Base-by-base conservation (phyloP, 768 basidiomycete species). In the Amanita exitialis region DNA sequence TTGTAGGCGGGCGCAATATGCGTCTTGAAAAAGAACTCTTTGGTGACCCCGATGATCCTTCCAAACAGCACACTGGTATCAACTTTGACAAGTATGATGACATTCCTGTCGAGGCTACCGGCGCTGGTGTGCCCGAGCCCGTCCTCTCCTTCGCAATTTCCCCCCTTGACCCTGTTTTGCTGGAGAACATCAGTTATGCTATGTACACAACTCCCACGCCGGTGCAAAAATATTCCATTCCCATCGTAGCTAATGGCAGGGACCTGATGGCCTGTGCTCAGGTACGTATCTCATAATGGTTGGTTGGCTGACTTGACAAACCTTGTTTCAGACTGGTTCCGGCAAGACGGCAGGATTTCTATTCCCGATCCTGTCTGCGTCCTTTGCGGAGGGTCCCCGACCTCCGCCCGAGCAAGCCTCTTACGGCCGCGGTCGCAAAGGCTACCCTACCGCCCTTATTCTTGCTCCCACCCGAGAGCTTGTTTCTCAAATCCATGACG, bases 51-150 rank as follows among this genome's bases (percentile, higher is more conserved):
- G 73, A 78, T 42, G 95, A 97, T 66, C 80, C 85, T 20, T 82
- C 81, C 53, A 90, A 89, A 64, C 87, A 96, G 66, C 84, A 91
- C 64, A 95, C 94, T 39, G 96, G 96, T 56, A 97, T 99, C 73
- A 99, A 99, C 73, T 99, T 99, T 64, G 96, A 99, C 73, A 96
- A 96, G 70, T 99, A 98, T 62, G 96, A 96, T 68, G 95, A 98
- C 66, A 99, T 99, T 63, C 96, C 96, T 56, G 94, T 99, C 58
- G 96, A 98, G 71, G 95, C 94, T 32, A 98, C 95, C 44, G 96
- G 96, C 59, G 83, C 84, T 54, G 89, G 86, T 59, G 95, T 98
- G n/a, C 96, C 96, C 54, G 95, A 98, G 37, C 93, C 96, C 41
- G 80, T 97, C 61, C 78, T 67, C 56, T 77, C 81, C 36, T 99